Base-by-base conservation (phyloP, 352 stramenopile genomes). In the Pythium inflatum region DNA sequence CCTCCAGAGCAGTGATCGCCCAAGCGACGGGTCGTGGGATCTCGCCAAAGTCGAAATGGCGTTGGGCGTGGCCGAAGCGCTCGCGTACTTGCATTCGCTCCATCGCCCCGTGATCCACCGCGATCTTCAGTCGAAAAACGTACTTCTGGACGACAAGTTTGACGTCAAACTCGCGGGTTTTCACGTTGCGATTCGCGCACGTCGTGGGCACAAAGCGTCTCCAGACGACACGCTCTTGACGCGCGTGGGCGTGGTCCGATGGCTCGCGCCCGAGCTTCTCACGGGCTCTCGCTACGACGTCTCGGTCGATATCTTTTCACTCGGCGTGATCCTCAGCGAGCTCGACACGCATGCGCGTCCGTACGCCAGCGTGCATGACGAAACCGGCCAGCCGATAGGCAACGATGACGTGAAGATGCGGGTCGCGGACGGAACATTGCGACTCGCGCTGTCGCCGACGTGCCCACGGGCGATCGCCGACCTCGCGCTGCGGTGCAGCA, bases 1-100 rank as follows among this genome's bases (percentile, higher is more conserved):
- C 38, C 13, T 48, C 20, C 51, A 54, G 41, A 25, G 20, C 14
- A 5, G 24, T 0, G 8, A 43, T 58, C 68, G 28, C 16, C 34
- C 46, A 11, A n/a, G 9, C 1, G 22, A 58, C 28, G 34, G 58
- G 7, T 11, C 24, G 11, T 74, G 67, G 67, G 57, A 40, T 12
- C 2, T 3, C 2, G 1, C 20, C 9, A 69, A 66, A 25, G 13
- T 62, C 18, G 24, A 56, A 25, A 70, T 74, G 22, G 61, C 61
- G 20, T 25, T 68, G 20, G 68, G 63, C 20, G 62, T 71, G 12
- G 49, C 58, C 38, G 56, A 75, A 33, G 68, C 60, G 9, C 27
- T 75, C 13, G 68, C 56, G 48, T 75, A 75, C 38, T 33, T 75
- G 38, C 68, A 75, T 22, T 60, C 62, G 28, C 30, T 71, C 3